Evolutionary conservation across 225 moss, liverwort and hornwort genomes (phyloP).

Genomic region (Sphagnum tenellum): DNA sequence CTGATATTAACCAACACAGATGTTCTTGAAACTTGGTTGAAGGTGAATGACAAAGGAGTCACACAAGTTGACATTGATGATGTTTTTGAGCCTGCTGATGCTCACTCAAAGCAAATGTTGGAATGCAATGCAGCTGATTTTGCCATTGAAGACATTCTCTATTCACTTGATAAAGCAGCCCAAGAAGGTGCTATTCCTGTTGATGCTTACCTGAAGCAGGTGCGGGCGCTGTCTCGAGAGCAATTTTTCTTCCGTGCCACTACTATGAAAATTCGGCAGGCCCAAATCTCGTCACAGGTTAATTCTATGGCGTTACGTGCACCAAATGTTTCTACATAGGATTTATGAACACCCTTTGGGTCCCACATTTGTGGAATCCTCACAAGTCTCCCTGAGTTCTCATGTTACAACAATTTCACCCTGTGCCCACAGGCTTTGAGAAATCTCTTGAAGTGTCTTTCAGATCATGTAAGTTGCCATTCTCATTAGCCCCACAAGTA

Average conservation of each 20-base stretch:
- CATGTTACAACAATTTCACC: too few species aligned
- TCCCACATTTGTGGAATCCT: too few species aligned
- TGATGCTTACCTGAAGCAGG: constrained; percentile 94
- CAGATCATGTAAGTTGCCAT: too few species aligned
- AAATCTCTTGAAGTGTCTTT: too few species aligned
- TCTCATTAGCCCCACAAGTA: too few species aligned
- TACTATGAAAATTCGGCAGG: constrained; percentile 53
- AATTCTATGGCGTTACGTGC: constrained; percentile 77
- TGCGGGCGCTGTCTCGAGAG: constrained; percentile 82
- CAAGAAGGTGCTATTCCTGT: constrained; percentile 82
- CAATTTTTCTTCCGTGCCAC: constrained; percentile 89
- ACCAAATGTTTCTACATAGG: constrained; percentile 36
- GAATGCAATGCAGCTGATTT: constrained; percentile 81
- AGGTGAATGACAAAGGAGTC: constrained; percentile 59
- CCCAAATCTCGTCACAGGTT: constrained; percentile 72
- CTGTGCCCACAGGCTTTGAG: too few species aligned
- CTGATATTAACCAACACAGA: constrained; percentile 77
- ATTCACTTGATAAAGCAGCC: constrained; percentile 78
- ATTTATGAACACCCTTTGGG: too few species aligned
- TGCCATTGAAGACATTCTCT: constrained; percentile 90
- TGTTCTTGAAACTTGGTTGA: constrained; percentile 81
- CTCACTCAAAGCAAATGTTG: constrained; percentile 83
- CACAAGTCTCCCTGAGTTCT: too few species aligned
- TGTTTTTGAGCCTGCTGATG: constrained; percentile 74
- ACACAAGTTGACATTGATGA: constrained; percentile 62